phyloP scores from a whole-genome alignment of 108 stramenopile genomes.

The Seminavis robusta region DNA sequence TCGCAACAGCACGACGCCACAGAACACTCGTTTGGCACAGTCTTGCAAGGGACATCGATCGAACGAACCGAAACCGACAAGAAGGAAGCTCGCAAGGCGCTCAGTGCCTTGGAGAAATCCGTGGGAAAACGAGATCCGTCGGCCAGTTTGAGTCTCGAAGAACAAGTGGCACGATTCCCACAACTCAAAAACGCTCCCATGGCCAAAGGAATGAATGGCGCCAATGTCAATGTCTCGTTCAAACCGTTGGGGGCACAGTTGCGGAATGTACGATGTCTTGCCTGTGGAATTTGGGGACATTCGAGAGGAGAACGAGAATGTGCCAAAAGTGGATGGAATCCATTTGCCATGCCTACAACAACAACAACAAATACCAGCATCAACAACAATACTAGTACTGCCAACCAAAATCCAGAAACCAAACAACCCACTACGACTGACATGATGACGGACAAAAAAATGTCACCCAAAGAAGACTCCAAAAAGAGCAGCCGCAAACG shows the following conservation, averaged over 20 bases:
- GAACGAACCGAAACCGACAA: background rate
- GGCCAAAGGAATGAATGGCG: constrained; percentile 44
- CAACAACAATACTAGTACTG: background rate
- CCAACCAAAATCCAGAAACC: background rate
- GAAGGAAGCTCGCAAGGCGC: constrained; percentile 6
- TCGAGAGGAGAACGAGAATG: constrained; percentile 77
- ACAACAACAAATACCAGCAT: background rate
- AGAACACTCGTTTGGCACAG: background rate
- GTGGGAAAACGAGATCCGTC: constrained; percentile 57
- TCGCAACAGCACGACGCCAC: constrained; percentile 7
- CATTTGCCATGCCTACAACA: constrained; percentile 33
- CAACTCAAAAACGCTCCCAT: constrained; percentile 78
- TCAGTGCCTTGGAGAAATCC: constrained; percentile 70
- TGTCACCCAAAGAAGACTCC: background rate
- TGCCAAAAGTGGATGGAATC: constrained; percentile 76
- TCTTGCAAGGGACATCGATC: constrained; percentile 1
- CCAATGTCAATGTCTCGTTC: constrained; percentile 56
- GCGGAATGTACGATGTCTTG: constrained; percentile 75
- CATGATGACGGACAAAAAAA: background rate
- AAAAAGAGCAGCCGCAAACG: background rate
- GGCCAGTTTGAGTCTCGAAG: constrained; percentile 47
- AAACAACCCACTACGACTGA: background rate
- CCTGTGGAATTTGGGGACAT: constrained; percentile 85
- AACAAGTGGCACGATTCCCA: constrained; percentile 79
- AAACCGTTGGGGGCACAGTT: constrained; percentile 79